Percentiles rank a stretch among this genome's conserved stretches.
phyloP scores from a whole-genome alignment of 495 filamentous ascomycete genomes.

The Glonium stellatum region DNA sequence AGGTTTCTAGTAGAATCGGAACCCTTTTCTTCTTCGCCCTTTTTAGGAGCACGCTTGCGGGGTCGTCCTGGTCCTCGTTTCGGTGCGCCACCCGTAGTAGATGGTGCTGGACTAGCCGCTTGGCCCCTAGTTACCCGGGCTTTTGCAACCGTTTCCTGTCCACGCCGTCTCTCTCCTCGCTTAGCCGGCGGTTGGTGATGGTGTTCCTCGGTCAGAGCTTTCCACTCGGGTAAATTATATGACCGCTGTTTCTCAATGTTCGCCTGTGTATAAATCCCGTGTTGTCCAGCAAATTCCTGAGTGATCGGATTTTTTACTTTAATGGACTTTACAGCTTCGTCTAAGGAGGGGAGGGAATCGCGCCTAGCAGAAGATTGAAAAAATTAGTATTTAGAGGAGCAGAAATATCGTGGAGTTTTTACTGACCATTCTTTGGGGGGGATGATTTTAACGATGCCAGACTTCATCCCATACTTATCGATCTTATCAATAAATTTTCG shows the following conservation, averaged over 20 bases:
- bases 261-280: slow-evolving; percentile 89
- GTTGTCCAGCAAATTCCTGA: slow-evolving; percentile 91
- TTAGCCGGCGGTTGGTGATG: slow-evolving; percentile 95
- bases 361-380: slow-evolving; percentile 42
- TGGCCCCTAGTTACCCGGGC: slow-evolving; percentile 14
- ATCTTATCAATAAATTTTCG: slow-evolving; percentile 80
- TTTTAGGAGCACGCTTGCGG: slow-evolving; percentile 4
- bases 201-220: slow-evolving; percentile 79
- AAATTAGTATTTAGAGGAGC: slow-evolving; percentile 1
- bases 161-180: slow-evolving; percentile 78
- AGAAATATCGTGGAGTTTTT: slow-evolving; percentile 3
- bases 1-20: slow-evolving; percentile 1
- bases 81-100: background rate
- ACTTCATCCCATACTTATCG: slow-evolving; percentile 92
- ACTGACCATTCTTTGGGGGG: slow-evolving; percentile 89
- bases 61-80: slow-evolving; percentile 26
- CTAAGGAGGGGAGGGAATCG: slow-evolving; percentile 65
- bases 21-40: slow-evolving; percentile 15
- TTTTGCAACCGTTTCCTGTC: slow-evolving; percentile 53
- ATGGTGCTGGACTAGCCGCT: background rate
- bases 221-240: slow-evolving; percentile 96
- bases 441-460: slow-evolving; percentile 91
- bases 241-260: slow-evolving; percentile 93
- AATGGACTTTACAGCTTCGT: slow-evolving; percentile 83
- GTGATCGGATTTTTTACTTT: slow-evolving; percentile 94